Conservation (phyloP, 345 rosid species). For the Citrus unshiu region DNA sequence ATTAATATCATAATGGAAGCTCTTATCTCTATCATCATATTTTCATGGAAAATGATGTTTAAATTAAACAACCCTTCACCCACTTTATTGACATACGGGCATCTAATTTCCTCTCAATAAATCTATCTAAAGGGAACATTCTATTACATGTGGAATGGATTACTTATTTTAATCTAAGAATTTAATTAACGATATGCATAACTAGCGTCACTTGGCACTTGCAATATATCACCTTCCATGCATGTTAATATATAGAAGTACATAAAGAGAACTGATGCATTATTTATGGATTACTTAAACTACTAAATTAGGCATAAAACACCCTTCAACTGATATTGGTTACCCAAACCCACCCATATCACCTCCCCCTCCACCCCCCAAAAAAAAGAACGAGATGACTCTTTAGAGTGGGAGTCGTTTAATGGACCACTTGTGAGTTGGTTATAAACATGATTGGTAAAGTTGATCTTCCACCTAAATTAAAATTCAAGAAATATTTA, state of each 20-base stretch:
- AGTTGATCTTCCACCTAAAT: background rate
- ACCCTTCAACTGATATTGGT: background rate
- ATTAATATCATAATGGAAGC: background rate
- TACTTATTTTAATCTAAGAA: background rate
- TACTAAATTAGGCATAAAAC: background rate
- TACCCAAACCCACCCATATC: slow-evolving; percentile 12
- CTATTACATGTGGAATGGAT: background rate
- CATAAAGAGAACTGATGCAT: too few species aligned
- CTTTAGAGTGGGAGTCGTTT: slow-evolving; percentile 12
- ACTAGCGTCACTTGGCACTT: background rate
- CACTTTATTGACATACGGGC: background rate
- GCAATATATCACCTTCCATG: background rate
- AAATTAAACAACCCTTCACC: background rate
- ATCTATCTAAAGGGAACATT: background rate
- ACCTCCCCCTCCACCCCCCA: too few species aligned
- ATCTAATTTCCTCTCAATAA: background rate
- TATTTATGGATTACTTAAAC: background rate
- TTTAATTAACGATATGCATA: background rate
- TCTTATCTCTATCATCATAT: background rate
- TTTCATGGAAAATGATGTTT: background rate
- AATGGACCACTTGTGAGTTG: background rate
- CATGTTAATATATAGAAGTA: background rate
- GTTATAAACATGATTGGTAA: background rate
- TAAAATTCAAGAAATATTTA: background rate
- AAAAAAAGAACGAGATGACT: too few species aligned